Evolutionary conservation across 2,329 filamentous ascomycete species (phyloP).

Genomic region (Pseudogymnoascus sp.): DNA sequence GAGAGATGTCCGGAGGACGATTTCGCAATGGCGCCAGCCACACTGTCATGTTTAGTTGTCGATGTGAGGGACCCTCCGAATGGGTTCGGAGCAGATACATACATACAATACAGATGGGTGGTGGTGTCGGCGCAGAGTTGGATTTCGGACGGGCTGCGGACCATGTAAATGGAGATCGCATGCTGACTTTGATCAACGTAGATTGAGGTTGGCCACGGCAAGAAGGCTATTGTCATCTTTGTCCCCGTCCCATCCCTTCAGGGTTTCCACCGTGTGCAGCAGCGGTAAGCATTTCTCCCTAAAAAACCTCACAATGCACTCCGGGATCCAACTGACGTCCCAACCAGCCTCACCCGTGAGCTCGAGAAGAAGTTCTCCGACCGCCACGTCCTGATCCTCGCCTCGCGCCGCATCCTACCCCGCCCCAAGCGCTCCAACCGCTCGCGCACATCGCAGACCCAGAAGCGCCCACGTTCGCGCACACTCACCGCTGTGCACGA

Average conservation of each 20-base stretch:
- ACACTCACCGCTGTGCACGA: slow-evolving; percentile 99
- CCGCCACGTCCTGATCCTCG: slow-evolving; percentile 98
- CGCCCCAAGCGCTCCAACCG: slow-evolving; percentile 97
- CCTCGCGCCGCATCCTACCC: slow-evolving; percentile 96
- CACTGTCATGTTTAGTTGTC: slow-evolving; percentile 2
- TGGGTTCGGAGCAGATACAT: slow-evolving; percentile 6
- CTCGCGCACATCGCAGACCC: slow-evolving; percentile 90
- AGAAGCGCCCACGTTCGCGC: slow-evolving; percentile 97
- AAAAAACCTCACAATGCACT: neutral
- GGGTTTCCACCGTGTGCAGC: slow-evolving; percentile 99
- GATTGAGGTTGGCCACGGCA: slow-evolving; percentile 99
- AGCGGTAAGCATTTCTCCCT: slow-evolving; percentile 64
- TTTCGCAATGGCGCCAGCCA: slow-evolving; percentile 8
- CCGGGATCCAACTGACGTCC: neutral
- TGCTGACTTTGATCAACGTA: slow-evolving; percentile 64
- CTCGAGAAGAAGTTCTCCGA: slow-evolving; percentile 99
- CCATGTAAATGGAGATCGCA: slow-evolving; percentile 69
- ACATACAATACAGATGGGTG: slow-evolving; percentile 11
- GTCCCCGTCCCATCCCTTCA: slow-evolving; percentile 97
- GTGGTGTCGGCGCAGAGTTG: slow-evolving; percentile 31
- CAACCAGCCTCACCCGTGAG: slow-evolving; percentile 85
- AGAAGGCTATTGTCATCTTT: slow-evolving; percentile 99
- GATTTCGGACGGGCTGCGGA: slow-evolving; percentile 69
- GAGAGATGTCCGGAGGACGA: slow-evolving; percentile 6
- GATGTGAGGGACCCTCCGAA: slow-evolving; percentile 5